Evolutionary conservation across 495 filamentous ascomycete species (phyloP).

Genomic region (Pseudomonodictys pantanalensis): DNA sequence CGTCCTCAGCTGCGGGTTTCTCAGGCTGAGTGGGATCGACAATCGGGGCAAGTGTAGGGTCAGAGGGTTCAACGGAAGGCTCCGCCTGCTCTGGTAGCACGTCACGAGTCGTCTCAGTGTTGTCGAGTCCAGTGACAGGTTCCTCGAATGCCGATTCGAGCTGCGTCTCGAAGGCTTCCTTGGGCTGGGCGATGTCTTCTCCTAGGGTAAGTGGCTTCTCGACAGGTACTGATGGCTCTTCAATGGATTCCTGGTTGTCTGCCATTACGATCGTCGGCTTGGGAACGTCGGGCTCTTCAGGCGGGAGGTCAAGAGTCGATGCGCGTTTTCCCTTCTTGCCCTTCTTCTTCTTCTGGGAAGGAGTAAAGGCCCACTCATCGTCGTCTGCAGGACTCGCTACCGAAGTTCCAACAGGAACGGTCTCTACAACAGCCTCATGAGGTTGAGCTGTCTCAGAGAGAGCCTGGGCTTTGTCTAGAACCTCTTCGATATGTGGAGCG

Average conservation of each 20-base stretch:
- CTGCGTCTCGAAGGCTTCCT: not conserved
- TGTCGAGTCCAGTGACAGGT: not conserved
- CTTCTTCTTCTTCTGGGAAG: slow-evolving; percentile 10
- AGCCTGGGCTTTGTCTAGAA: no score
- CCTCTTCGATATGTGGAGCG: not conserved
- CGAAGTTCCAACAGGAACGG: not conserved
- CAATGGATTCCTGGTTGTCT: no score
- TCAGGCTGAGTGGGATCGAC: no score
- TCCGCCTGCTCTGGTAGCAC: not conserved
- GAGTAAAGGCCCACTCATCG: not conserved
- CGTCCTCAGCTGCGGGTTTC: not conserved
- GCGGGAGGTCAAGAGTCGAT: not conserved
- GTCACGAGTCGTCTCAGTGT: not conserved
- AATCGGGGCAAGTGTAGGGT: no score
- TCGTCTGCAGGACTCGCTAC: not conserved
- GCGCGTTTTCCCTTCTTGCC: slow-evolving; percentile 17
- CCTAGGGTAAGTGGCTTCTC: no score
- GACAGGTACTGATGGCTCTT: no score
- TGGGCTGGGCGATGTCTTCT: not conserved
- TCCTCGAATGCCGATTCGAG: not conserved
- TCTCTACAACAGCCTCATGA: not conserved
- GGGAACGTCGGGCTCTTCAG: slow-evolving; percentile 7
- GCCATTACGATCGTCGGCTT: no score
- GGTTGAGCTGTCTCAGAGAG: not conserved
- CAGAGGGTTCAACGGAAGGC: not conserved